Evolutionary conservation across 2,329 filamentous ascomycete genomes (phyloP).

Genomic region (Sporothrix curviconia): DNA sequence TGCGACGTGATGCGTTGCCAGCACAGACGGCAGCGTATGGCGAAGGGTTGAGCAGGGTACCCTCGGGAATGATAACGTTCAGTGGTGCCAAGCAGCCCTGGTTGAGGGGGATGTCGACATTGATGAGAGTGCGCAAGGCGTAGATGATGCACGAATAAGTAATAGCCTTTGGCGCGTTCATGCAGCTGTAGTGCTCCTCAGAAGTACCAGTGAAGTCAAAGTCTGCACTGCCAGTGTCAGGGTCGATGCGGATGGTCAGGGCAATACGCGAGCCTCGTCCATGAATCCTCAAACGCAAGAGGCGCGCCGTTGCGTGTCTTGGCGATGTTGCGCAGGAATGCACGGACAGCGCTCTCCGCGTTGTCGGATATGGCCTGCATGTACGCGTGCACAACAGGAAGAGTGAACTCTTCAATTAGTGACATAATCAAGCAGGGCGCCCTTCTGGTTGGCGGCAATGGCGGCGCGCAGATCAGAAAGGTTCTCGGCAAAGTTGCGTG

Average conservation of each 20-base stretch:
- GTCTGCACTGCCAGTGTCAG: constrained; percentile 25
- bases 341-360: constrained; percentile 65
- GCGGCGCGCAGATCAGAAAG: constrained; percentile 70
- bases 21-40: constrained; percentile 24
- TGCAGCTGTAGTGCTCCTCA: constrained; percentile 16
- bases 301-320: constrained; percentile 39
- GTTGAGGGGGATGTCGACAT: constrained; percentile 33
- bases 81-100: constrained; percentile 33
- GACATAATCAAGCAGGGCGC: constrained; percentile 63
- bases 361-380: constrained; percentile 74
- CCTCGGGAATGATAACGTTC: constrained; percentile 28
- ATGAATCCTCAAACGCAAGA: constrained; percentile 32
- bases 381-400: constrained; percentile 63
- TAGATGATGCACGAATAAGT: constrained; percentile 32
- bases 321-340: constrained; percentile 59
- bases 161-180: constrained; percentile 17
- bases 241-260: constrained; percentile 28
- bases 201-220: constrained; percentile 34
- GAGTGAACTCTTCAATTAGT: constrained; percentile 67
- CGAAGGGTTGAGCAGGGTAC: constrained; percentile 29
- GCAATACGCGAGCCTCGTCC: constrained; percentile 32
- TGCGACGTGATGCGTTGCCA: constrained; percentile 38
- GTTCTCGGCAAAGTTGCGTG: constrained; percentile 51
- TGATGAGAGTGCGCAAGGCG: constrained; percentile 30
- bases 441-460: constrained; percentile 68